A percentile compares a stretch with the other conserved stretches of the same genome.
These are phyloP conservation scores for Mycena polygramma DNA, from an alignment of 768 basidiomycete species.

Conservation along the genomic window DNA sequence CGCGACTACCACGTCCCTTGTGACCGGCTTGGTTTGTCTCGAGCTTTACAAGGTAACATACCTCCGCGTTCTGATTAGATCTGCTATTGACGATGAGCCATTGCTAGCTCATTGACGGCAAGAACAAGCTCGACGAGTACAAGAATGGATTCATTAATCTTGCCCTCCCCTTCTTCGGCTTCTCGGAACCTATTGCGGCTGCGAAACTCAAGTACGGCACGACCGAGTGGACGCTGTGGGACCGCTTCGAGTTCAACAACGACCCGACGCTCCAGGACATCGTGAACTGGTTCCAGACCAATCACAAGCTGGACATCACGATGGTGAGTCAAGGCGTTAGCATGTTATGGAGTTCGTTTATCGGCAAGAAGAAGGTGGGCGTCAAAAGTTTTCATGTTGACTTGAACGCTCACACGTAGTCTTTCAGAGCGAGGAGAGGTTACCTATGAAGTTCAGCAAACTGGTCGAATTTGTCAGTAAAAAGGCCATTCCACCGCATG, in stretches of 20 bases:
- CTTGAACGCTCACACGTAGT: not conserved
- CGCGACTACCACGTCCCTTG: slow-evolving; percentile 96
- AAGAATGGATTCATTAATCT: slow-evolving; percentile 99
- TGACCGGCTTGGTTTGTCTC: slow-evolving; percentile 95
- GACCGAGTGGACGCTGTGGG: slow-evolving; percentile 98
- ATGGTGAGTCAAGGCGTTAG: slow-evolving; percentile 99
- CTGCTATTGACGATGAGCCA: slow-evolving; percentile 7
- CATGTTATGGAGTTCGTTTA: slow-evolving; percentile 97
- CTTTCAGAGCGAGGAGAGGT: slow-evolving; percentile 83
- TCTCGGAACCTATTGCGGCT: slow-evolving; percentile 96
- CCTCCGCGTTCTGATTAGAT: not conserved
- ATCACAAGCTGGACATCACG: slow-evolving; percentile 88
- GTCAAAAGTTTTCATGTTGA: slow-evolving; percentile 9
- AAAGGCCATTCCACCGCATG: slow-evolving; percentile 89
- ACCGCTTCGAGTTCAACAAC: slow-evolving; percentile 92
- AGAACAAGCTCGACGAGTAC: slow-evolving; percentile 93
- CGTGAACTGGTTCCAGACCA: slow-evolving; percentile 83
- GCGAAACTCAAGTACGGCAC: slow-evolving; percentile 88
- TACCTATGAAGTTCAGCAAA: slow-evolving; percentile 91
- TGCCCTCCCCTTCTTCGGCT: slow-evolving; percentile 98
- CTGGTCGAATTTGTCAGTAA: slow-evolving; percentile 95
- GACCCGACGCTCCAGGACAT: slow-evolving; percentile 92
- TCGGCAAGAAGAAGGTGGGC: slow-evolving; percentile 91
- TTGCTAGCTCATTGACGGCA: slow-evolving; percentile 92
- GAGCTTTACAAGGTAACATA: slow-evolving; percentile 92